Conservation (phyloP, 164 flowering plant genomes). For the Liquidambar formosana region DNA sequence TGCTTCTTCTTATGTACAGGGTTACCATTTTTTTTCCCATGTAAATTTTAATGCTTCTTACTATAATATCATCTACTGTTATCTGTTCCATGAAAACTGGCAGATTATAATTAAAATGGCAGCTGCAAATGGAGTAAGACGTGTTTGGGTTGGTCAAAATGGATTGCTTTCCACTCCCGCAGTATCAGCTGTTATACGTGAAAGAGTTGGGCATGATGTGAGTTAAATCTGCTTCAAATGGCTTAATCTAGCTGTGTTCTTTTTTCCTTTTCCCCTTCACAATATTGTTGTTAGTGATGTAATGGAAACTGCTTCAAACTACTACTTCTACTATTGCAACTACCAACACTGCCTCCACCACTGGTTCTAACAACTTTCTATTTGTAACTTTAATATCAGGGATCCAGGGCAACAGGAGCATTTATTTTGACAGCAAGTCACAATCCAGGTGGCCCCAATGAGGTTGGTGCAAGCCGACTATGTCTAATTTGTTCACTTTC, state of each 20-base stretch:
- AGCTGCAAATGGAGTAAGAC: slow-evolving; percentile 95
- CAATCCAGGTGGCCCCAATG: slow-evolving; percentile 97
- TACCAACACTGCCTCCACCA: too few species aligned
- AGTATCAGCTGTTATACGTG: slow-evolving; percentile 95
- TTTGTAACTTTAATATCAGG: slow-evolving; percentile 40
- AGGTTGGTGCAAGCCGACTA: slow-evolving; percentile 44
- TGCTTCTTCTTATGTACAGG: neutral
- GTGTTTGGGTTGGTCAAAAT: slow-evolving; percentile 93
- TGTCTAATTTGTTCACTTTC: neutral
- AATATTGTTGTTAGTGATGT: neutral
- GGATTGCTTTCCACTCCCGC: slow-evolving; percentile 96
- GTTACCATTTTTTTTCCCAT: neutral
- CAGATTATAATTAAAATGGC: slow-evolving; percentile 97
- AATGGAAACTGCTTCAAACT: neutral
- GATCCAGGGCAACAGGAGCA: slow-evolving; percentile 84
- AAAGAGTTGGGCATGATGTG: slow-evolving; percentile 88
- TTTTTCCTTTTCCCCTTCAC: neutral
- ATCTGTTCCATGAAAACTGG: slow-evolving; percentile 15
- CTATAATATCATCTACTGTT: neutral
- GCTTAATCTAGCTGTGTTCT: neutral
- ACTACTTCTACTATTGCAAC: neutral
- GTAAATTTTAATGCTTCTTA: neutral
- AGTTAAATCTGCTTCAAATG: slow-evolving; percentile 23
- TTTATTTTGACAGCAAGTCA: slow-evolving; percentile 99
- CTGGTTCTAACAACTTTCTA: neutral